phyloP scores from a whole-genome alignment of 1,139 yeast genomes.

The Geotrichum bryndzae region DNA sequence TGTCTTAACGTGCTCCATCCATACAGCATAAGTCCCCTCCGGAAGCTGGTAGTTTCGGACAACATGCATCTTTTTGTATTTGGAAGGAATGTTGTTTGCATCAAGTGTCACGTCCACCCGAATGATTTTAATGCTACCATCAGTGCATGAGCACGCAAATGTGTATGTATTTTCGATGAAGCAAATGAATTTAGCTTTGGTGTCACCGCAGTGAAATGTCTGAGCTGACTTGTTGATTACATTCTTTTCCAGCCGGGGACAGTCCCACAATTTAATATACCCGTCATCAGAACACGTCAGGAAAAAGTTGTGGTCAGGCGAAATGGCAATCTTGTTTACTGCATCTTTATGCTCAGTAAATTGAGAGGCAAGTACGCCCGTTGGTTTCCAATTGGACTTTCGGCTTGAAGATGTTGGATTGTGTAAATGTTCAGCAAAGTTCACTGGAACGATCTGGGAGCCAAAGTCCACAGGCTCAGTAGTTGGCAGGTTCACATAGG shows the following conservation, averaged over 20 bases:
- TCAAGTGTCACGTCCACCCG: conserved; percentile 46
- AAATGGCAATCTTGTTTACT: conserved; percentile 50
- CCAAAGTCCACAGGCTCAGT: conserved; percentile 72
- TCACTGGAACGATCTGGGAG: conserved; percentile 25
- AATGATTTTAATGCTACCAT: conserved; percentile 56
- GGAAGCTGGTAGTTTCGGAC: conserved; percentile 43
- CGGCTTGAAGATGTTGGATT: conserved; percentile 15
- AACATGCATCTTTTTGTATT: conserved; percentile 37
- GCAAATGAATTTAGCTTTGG: conserved; percentile 30
- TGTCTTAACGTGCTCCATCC: conserved; percentile 39
- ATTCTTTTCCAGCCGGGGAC: conserved; percentile 56
- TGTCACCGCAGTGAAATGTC: conserved; percentile 28
- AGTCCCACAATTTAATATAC: conserved; percentile 70
- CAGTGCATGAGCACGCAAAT: conserved; percentile 60
- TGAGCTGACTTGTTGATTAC: conserved; percentile 54
- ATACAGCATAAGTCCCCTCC: conserved; percentile 42
- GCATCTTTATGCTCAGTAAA: conserved; percentile 49
- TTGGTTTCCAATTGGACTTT: conserved; percentile 26
- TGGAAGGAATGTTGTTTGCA: conserved; percentile 32
- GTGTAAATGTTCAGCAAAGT: conserved; percentile 13
- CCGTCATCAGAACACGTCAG: conserved; percentile 78
- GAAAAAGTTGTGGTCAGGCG: conserved; percentile 60
- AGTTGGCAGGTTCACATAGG: conserved; percentile 52
- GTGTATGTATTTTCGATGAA: conserved; percentile 60
- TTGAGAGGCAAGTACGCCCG: conserved; percentile 55